Conservation (phyloP, 257 asterid species). For the Haberlea rhodopensis region DNA sequence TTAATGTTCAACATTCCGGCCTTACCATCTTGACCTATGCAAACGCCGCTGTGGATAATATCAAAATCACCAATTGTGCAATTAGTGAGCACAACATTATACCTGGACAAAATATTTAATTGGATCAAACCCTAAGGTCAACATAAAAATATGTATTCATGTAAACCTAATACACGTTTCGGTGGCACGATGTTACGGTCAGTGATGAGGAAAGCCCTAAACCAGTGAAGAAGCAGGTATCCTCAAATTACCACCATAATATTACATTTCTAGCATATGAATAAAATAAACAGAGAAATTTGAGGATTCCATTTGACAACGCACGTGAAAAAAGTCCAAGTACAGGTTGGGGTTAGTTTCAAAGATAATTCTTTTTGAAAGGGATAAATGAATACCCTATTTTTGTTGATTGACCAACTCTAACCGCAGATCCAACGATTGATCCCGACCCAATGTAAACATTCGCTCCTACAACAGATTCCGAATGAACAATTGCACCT, state of each 20-base stretch:
- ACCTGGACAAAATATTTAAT: constrained; percentile 41
- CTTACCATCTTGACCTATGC: constrained; percentile 97
- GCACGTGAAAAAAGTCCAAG: not conserved
- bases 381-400: constrained; percentile 54
- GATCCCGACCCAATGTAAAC: constrained; percentile 71
- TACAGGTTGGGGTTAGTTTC: not conserved
- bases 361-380: constrained; percentile 14
- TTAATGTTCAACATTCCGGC: constrained; percentile 8
- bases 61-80: constrained; percentile 77
- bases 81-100: constrained; percentile 69
- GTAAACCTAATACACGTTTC: not conserved
- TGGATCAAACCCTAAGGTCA: constrained; percentile 10
- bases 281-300: too few species aligned
- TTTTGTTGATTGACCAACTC: constrained; percentile 73
- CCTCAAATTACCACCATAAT: not conserved
- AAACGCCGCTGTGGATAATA: constrained; percentile 72
- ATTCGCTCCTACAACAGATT: constrained; percentile 59
- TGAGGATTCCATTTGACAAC: not conserved
- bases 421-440: constrained; percentile 69
- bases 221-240: not conserved
- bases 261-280: not conserved
- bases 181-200: not conserved
- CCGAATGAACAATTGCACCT: constrained; percentile 72
- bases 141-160: not conserved
- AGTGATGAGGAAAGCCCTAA: not conserved